Evolutionary conservation across 148 eudicot species (phyloP).

Genomic region (Silene conica): DNA sequence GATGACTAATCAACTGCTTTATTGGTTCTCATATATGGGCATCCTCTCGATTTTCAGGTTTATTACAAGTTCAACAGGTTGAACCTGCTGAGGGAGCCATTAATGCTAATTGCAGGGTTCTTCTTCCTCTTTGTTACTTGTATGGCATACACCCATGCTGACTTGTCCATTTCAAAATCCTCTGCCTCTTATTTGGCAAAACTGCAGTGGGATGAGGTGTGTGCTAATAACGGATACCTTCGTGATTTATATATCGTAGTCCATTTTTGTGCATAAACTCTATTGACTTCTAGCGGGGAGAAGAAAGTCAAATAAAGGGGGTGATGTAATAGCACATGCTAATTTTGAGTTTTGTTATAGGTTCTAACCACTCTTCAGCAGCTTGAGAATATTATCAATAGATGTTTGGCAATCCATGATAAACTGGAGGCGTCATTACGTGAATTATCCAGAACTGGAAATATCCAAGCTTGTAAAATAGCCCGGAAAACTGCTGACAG

Average conservation of each 20-base stretch:
- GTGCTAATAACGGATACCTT: conserved; percentile 1
- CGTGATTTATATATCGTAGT: not conserved
- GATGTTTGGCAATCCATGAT: conserved; percentile 60
- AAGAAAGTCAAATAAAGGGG: not conserved
- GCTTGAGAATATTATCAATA: conserved; percentile 53
- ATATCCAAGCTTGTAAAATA: conserved; percentile 79
- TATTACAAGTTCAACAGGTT: conserved; percentile 81
- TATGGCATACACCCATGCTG: conserved; percentile 74
- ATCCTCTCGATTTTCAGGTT: conserved; percentile 50
- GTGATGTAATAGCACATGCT: not conserved
- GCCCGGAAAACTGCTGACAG: conserved; percentile 74
- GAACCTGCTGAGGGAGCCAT: conserved; percentile 76
- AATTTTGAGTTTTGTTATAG: conserved; percentile 33
- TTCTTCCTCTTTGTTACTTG: conserved; percentile 81
- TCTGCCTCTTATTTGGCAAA: conserved; percentile 88
- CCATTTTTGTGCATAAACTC: not conserved
- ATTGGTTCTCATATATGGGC: not conserved
- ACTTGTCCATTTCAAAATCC: conserved; percentile 88
- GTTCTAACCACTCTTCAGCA: conserved; percentile 75
- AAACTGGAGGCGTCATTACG: conserved; percentile 76
- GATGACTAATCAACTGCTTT: not conserved
- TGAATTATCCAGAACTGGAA: conserved; percentile 85
- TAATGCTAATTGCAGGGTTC: conserved; percentile 86
- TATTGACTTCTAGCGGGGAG: not conserved
- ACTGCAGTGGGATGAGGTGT: conserved; percentile 96